Evolutionary conservation across 495 filamentous ascomycete species (phyloP).

Genomic region (Penicillium dipodomyicola): DNA sequence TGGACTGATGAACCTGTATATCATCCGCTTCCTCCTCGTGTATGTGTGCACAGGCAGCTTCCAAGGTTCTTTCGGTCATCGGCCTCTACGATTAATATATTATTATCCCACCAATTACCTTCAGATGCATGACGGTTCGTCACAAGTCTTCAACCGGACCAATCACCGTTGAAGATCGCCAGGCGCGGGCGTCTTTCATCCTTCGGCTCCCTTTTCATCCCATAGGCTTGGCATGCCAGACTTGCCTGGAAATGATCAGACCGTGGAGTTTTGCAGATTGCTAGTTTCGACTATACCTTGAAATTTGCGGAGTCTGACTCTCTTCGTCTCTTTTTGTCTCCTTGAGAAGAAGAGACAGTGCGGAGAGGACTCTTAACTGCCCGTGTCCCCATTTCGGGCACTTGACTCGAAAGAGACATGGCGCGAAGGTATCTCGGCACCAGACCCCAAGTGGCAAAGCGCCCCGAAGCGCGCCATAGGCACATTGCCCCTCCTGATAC

Average conservation of each 20-base stretch:
- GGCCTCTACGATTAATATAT: not conserved
- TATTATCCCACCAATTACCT: not conserved
- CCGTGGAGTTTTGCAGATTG: not conserved
- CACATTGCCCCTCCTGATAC: constrained; percentile 17
- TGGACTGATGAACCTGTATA: not conserved
- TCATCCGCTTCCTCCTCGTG: not conserved
- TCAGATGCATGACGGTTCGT: not conserved
- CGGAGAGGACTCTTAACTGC: constrained; percentile 2
- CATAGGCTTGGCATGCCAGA: not conserved
- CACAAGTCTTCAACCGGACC: constrained; percentile 1
- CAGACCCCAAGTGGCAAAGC: constrained; percentile 9
- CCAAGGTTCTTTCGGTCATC: not conserved
- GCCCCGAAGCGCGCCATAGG: not conserved
- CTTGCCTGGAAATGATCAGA: not conserved
- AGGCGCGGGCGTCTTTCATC: not conserved
- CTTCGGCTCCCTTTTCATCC: not conserved
- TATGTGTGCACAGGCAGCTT: not conserved
- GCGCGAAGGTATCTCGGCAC: constrained; percentile 17
- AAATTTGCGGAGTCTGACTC: not conserved
- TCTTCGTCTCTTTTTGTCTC: not conserved
- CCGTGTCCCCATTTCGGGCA: constrained; percentile 15
- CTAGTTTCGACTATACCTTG: not conserved
- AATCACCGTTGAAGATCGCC: not conserved
- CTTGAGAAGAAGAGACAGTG: not conserved
- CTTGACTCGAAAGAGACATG: constrained; percentile 23